Evolutionary conservation across 768 basidiomycete genomes (phyloP), one percentile per base, ranked within the genome.

Genomic region (Trametes gibbosa): DNA sequence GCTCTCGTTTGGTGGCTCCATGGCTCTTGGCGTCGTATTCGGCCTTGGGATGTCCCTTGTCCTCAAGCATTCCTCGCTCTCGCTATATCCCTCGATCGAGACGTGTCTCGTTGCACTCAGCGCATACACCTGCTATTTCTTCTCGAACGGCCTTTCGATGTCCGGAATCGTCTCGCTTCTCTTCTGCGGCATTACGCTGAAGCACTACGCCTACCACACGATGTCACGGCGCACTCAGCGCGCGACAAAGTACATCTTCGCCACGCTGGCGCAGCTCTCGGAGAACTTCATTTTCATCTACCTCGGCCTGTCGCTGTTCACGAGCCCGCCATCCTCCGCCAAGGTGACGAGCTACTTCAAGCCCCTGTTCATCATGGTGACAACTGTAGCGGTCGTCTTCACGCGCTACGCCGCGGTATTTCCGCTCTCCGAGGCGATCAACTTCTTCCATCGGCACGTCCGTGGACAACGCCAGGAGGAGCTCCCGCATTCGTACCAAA

Each of bases 281-380:
- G 97, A 99, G 76, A 98, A 98, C 72, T 99, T 98, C 72, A 98
- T 99, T 73, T 99, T 99, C 77, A 93, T 99, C 69, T 98, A 98
- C 74, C 90, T 99, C 62, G 96, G 97, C 40, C 82, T 99, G 65
- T 90, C 91, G 41, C 82, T 99, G n/a, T 99, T 99, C 79, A 98
- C 95, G 2, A 84, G 82, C 56, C 81, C 89, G 2, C 92, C 93
- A 25, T 84, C 86, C 8, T 79, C 86, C 5, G 87, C 89, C 66
- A 84, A 84, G 13, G 89, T 90, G 56, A 86, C 83, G 50, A 86
- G 78, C 70, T 95, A 95, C 66, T 88, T 97, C 72, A 98, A 98
- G 71, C 97, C 97, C 0, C 75, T 99, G 21, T 97, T 98, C 77
- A 95, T 98, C 70, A 78, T 86, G 57, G 89, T 98, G 71, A 91